Conservation (phyloP, 257 asterid genomes). For the Ajuga chamaepitys region DNA sequence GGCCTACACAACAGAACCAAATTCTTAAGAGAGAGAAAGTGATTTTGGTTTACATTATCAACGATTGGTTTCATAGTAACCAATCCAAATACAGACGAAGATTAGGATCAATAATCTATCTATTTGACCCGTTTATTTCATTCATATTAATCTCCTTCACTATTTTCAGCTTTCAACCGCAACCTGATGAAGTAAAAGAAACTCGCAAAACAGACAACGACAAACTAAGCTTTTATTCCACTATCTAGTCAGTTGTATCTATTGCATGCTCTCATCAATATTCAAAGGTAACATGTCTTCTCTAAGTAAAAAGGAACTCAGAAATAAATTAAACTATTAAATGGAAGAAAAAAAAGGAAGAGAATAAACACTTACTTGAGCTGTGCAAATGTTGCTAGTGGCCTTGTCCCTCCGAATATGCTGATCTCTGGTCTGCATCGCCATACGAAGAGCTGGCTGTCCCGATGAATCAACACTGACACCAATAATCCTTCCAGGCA, state of each 20-base stretch:
- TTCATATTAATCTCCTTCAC: background rate
- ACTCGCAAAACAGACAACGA: too few relatives aligned
- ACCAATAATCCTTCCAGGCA: constrained; percentile 99
- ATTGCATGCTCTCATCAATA: too few relatives aligned
- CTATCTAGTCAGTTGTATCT: too few relatives aligned
- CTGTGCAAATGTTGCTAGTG: constrained; percentile 97
- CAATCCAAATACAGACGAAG: background rate
- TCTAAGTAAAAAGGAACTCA: too few relatives aligned
- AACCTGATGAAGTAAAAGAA: background rate
- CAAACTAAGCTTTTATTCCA: too few relatives aligned
- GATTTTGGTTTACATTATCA: background rate
- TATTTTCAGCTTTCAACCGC: background rate
- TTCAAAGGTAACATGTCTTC: too few relatives aligned
- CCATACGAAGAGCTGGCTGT: constrained; percentile 95
- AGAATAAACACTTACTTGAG: constrained; percentile 53
- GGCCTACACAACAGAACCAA: constrained; percentile 44
- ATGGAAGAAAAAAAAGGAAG: background rate
- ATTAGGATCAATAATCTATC: background rate
- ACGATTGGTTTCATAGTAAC: background rate
- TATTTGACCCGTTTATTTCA: background rate
- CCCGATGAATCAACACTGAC: constrained; percentile 90
- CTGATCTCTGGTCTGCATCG: constrained; percentile 99
- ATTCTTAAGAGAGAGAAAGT: background rate
- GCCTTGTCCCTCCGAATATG: constrained; percentile 99
- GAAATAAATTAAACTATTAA: too few relatives aligned